A percentile compares a stretch with the other conserved stretches of the same genome.
These are phyloP conservation scores for Solanum chilense DNA, from an alignment of 257 asterid species.

Conservation along the genomic window DNA sequence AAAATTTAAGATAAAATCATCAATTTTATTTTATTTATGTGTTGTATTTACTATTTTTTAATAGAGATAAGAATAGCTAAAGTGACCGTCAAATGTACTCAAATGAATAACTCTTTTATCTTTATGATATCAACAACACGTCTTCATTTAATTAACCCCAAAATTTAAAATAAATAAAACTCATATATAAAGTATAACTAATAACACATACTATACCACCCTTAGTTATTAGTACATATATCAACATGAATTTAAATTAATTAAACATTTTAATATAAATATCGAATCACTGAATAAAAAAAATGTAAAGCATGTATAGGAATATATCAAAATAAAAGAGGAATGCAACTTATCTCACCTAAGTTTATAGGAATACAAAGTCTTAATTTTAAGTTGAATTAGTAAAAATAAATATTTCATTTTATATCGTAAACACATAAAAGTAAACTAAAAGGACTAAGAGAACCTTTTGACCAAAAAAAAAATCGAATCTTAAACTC, in stretches of 20 bases:
- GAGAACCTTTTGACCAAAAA: background rate
- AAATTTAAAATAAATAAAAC: too few relatives aligned
- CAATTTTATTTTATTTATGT: background rate
- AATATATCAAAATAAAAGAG: too few relatives aligned
- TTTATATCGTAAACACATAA: too few relatives aligned
- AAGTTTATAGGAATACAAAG: too few relatives aligned
- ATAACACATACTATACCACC: background rate
- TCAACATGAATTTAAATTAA: too few relatives aligned
- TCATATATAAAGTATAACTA: background rate
- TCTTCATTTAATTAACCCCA: background rate
- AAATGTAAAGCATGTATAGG: too few relatives aligned
- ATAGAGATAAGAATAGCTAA: background rate
- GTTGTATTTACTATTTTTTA: background rate
- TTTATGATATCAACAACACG: background rate
- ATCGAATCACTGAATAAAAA: too few relatives aligned
- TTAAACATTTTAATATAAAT: too few relatives aligned
- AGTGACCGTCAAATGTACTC: background rate
- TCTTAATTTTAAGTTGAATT: background rate
- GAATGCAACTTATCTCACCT: too few relatives aligned
- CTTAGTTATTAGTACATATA: background rate
- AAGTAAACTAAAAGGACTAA: background rate
- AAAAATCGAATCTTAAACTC: too few relatives aligned
- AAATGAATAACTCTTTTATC: background rate
- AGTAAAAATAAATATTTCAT: too few relatives aligned
- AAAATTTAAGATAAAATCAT: background rate